phyloP scores from a whole-genome alignment of 495 filamentous ascomycete genomes.

The Aspergillus biplanus region DNA sequence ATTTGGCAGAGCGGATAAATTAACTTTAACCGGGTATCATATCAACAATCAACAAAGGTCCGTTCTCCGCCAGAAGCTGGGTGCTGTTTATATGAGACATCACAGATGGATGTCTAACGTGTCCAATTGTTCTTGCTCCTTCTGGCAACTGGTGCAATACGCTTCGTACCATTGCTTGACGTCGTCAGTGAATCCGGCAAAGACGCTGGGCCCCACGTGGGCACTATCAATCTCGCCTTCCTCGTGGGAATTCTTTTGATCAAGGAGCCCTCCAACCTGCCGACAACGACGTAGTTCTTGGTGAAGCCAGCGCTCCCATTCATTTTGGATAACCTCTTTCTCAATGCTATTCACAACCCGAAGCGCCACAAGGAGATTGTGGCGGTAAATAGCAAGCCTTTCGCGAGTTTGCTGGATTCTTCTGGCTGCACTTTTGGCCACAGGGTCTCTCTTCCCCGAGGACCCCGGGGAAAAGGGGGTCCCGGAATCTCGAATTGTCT shows the following conservation, averaged over 20 bases:
- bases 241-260: slow-evolving; percentile 33
- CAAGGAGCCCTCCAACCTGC: slow-evolving; percentile 58
- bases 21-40: slow-evolving; percentile 40
- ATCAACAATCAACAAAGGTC: slow-evolving; percentile 23
- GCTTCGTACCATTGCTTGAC: slow-evolving; percentile 67
- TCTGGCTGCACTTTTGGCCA: slow-evolving; percentile 62
- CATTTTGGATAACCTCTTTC: slow-evolving; percentile 75
- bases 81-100: slow-evolving; percentile 17
- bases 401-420: slow-evolving; percentile 78
- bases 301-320: slow-evolving; percentile 89
- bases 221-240: slow-evolving; percentile 30
- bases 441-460: slow-evolving; percentile 38
- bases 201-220: slow-evolving; percentile 31
- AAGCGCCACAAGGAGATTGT: slow-evolving; percentile 89
- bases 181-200: slow-evolving; percentile 48
- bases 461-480: slow-evolving; percentile 37
- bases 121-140: slow-evolving; percentile 52
- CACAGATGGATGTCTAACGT: slow-evolving; percentile 25
- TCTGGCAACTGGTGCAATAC: slow-evolving; percentile 75
- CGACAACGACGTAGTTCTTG: slow-evolving; percentile 73
- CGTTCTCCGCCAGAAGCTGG: slow-evolving; percentile 7
- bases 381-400: slow-evolving; percentile 80
- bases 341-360: slow-evolving; percentile 89
- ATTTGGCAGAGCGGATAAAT: slow-evolving; percentile 14
- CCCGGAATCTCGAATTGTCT: slow-evolving; percentile 37